A percentile compares a stretch with the other conserved stretches of the same genome.
Conservation (phyloP, 2,329 filamentous ascomycete species). For the Diaporthe ampelina region DNA sequence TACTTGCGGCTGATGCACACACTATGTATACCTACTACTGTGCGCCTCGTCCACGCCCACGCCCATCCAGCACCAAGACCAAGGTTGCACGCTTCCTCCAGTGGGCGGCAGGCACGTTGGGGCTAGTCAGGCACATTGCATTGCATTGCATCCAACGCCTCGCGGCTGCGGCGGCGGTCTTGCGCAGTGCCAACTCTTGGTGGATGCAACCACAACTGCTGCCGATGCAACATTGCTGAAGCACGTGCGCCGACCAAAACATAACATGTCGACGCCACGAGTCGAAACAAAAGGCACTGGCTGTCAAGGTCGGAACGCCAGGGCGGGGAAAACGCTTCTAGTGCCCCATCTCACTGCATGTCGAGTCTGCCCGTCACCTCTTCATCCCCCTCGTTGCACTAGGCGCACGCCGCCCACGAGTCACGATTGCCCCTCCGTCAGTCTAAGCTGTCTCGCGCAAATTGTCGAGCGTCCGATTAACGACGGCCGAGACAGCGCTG, state of each 20-base stretch:
- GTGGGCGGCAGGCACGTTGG: slow-evolving; percentile 3
- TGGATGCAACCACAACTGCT: slow-evolving; percentile 26
- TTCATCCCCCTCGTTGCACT: not conserved
- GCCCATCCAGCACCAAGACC: not conserved
- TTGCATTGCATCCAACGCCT: slow-evolving; percentile 25
- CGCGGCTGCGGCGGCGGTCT: slow-evolving; percentile 29
- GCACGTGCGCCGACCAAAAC: slow-evolving; percentile 25
- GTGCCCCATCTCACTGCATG: slow-evolving; percentile 15
- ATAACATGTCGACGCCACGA: slow-evolving; percentile 18
- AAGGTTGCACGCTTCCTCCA: not conserved
- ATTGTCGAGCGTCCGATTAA: slow-evolving; percentile 23
- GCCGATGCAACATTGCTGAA: slow-evolving; percentile 22
- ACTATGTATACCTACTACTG: not conserved
- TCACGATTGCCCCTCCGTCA: slow-evolving; percentile 10
- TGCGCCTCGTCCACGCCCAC: not conserved
- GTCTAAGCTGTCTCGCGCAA: slow-evolving; percentile 19
- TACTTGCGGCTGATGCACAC: slow-evolving; percentile 21
- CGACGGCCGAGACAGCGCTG: slow-evolving; percentile 23
- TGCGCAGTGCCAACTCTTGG: slow-evolving; percentile 3
- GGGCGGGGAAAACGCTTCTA: slow-evolving; percentile 25
- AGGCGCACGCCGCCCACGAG: slow-evolving; percentile 2
- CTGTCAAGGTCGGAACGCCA: slow-evolving; percentile 11
- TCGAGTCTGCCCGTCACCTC: slow-evolving; percentile 12
- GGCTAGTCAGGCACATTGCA: slow-evolving; percentile 33
- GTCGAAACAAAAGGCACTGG: slow-evolving; percentile 26